Evolutionary conservation across 2,329 filamentous ascomycete species (phyloP).

Genomic region (Diaporthe sp.): DNA sequence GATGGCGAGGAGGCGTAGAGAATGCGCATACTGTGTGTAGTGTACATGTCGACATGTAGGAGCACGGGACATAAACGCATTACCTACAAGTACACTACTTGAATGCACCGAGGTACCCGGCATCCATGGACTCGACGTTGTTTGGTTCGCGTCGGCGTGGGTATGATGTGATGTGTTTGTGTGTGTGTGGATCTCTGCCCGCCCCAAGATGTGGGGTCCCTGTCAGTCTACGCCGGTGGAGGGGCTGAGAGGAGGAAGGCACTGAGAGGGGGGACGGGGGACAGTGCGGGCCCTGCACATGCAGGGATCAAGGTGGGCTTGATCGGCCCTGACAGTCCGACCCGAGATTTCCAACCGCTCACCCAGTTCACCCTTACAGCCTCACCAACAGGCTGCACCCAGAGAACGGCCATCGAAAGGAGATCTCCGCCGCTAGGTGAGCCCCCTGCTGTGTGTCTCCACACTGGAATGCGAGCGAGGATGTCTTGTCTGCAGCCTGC

Average conservation of each 20-base stretch:
- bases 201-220: constrained; percentile 6
- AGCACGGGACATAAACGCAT: background rate
- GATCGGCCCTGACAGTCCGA: constrained; percentile 27
- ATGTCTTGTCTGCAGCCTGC: background rate
- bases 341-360: constrained; percentile 28
- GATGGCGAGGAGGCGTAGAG: background rate
- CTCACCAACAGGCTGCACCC: constrained; percentile 14
- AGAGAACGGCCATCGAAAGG: constrained; percentile 13
- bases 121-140: constrained; percentile 1
- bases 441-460: constrained; percentile 19
- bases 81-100: constrained; percentile 21
- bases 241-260: background rate
- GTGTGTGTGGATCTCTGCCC: constrained; percentile 16
- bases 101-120: background rate
- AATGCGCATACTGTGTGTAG: background rate
- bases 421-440: constrained; percentile 13
- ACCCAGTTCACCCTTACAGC: background rate
- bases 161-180: constrained; percentile 14
- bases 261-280: background rate
- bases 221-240: background rate
- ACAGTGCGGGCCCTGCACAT: constrained; percentile 5
- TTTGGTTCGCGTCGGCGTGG: background rate
- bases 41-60: background rate
- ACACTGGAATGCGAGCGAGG: constrained; percentile 17
- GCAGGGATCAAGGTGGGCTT: constrained; percentile 10